These are phyloP conservation scores for Pestalotiopsis sp. DNA, from an alignment of 2,329 filamentous ascomycete genomes.

Conservation along the genomic window DNA sequence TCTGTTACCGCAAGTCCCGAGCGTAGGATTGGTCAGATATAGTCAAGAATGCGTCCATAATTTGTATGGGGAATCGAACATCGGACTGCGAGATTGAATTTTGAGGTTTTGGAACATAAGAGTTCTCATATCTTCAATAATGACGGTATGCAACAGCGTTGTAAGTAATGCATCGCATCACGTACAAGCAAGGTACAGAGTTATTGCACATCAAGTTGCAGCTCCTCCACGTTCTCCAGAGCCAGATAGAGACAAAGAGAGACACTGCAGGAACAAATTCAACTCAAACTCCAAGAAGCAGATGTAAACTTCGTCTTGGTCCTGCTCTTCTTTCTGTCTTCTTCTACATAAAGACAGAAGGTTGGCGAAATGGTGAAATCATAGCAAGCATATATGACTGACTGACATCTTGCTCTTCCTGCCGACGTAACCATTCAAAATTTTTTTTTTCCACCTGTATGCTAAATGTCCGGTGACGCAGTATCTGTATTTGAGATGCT, in stretches of 20 bases:
- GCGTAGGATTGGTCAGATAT: neutral
- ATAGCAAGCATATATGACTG: neutral
- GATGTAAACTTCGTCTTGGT: neutral
- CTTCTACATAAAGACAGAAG: too few species aligned
- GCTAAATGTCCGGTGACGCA: neutral
- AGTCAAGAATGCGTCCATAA: neutral
- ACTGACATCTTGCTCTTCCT: neutral
- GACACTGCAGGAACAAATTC: neutral
- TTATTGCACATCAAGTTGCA: neutral
- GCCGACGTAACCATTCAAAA: neutral
- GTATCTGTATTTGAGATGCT: neutral
- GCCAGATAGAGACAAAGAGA: neutral
- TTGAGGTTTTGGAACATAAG: too few species aligned
- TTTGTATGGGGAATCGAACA: neutral
- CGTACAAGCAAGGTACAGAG: neutral
- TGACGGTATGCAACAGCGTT: too few species aligned
- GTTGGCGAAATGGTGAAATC: neutral
- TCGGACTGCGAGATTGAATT: neutral
- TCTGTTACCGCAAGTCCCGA: neutral
- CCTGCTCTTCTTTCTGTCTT: too few species aligned
- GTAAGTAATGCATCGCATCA: too few species aligned
- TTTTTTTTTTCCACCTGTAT: too few species aligned
- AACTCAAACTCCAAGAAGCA: neutral
- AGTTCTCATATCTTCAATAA: too few species aligned
- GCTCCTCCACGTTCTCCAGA: neutral